Evolutionary conservation across 768 basidiomycete genomes (phyloP).

Genomic region (Mycena leptocephala): DNA sequence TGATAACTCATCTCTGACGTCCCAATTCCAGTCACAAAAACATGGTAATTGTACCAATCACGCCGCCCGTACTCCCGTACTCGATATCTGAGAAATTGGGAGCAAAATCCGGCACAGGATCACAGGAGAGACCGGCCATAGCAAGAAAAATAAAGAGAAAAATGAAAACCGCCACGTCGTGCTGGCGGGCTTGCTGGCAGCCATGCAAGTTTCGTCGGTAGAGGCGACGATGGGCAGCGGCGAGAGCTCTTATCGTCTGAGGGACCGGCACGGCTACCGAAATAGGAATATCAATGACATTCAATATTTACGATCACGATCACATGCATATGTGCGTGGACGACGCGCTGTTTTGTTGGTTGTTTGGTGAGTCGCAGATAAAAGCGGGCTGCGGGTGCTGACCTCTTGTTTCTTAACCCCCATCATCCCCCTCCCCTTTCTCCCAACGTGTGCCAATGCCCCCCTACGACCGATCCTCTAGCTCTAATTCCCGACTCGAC

Average conservation of each 20-base stretch:
- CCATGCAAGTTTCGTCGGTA: neutral
- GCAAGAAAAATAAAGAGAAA: neutral
- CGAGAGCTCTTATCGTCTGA: neutral
- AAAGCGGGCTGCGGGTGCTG: neutral
- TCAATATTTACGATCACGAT: conserved; percentile 11
- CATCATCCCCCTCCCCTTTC: neutral
- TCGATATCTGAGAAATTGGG: too few species aligned
- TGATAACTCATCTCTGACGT: too few species aligned
- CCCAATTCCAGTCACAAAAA: too few species aligned
- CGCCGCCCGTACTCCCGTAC: too few species aligned
- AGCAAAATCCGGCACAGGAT: too few species aligned
- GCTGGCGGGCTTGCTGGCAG: neutral
- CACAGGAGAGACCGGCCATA: neutral
- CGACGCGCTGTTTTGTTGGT: conserved; percentile 9
- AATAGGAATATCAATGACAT: conserved; percentile 3
- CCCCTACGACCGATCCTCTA: too few species aligned
- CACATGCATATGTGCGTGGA: neutral
- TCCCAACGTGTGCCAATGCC: neutral
- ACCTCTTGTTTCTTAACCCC: conserved; percentile 5
- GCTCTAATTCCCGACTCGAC: too few species aligned
- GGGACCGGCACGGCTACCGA: neutral
- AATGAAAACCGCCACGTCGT: neutral
- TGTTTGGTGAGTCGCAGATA: conserved; percentile 1
- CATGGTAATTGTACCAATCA: too few species aligned
- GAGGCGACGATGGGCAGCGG: neutral